These are phyloP conservation scores for Holtermannia corniformis DNA, from an alignment of 768 basidiomycete species.

Conservation along the genomic window DNA sequence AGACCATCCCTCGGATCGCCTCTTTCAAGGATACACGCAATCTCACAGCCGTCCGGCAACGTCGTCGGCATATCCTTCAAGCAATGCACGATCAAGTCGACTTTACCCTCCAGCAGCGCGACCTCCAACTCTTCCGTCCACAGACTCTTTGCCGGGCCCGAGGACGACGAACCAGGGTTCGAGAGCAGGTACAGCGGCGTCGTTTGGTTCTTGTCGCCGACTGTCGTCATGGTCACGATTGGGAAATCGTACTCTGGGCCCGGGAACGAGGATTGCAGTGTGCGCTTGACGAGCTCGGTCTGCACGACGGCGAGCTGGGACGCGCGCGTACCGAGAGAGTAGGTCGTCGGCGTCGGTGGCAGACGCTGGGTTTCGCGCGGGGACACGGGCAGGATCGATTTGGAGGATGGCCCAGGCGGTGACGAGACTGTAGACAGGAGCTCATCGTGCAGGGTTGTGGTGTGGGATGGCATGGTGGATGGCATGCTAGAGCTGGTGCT, in stretches of 20 bases:
- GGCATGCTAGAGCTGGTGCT: not conserved
- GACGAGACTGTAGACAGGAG: not conserved
- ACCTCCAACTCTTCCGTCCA: slow-evolving; percentile 98
- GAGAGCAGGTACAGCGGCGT: slow-evolving; percentile 77
- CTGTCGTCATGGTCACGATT: slow-evolving; percentile 59
- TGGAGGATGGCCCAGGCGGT: not conserved
- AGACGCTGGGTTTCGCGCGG: not conserved
- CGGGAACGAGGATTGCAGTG: slow-evolving; percentile 55
- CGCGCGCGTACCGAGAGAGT: slow-evolving; percentile 72
- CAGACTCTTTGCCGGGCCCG: slow-evolving; percentile 46
- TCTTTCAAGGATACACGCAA: slow-evolving; percentile 74
- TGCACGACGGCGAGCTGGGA: slow-evolving; percentile 86
- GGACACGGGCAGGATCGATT: not conserved
- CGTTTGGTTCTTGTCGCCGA: slow-evolving; percentile 80
- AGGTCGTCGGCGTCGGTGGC: slow-evolving; percentile 1
- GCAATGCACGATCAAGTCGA: slow-evolving; percentile 88
- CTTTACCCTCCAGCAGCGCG: slow-evolving; percentile 56
- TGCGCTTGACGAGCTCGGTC: slow-evolving; percentile 65
- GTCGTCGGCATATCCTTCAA: slow-evolving; percentile 89
- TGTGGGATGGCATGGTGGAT: not conserved
- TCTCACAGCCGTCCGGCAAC: slow-evolving; percentile 70
- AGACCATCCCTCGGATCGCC: slow-evolving; percentile 84
- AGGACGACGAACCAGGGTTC: slow-evolving; percentile 18
- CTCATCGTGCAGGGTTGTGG: not conserved
- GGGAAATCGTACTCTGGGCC: slow-evolving; percentile 43